These are phyloP conservation scores for Schwanniomyces vanrijiae DNA, from an alignment of 805 yeast species.

Conservation along the genomic window DNA sequence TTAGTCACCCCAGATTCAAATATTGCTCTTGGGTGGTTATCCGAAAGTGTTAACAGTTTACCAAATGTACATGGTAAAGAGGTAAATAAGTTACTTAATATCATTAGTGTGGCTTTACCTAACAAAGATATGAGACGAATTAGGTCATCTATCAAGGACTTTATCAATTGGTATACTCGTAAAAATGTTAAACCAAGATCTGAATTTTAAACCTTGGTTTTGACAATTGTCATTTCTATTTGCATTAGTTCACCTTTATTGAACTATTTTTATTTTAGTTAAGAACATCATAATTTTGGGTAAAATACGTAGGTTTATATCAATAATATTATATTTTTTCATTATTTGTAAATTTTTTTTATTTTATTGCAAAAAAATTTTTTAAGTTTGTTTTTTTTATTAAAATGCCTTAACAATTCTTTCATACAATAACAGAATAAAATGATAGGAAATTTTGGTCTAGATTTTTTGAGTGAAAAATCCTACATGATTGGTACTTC, in stretches of 20 bases:
- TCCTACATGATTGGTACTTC: too few relatives aligned
- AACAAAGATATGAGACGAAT: conserved; percentile 73
- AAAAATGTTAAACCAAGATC: conserved; percentile 55
- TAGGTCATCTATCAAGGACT: conserved; percentile 70
- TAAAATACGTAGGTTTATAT: neutral
- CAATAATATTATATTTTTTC: neutral
- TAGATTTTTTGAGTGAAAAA: too few relatives aligned
- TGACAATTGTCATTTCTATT: neutral
- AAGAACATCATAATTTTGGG: neutral
- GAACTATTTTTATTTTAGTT: neutral
- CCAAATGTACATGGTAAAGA: conserved; percentile 73
- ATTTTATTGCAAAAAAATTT: too few relatives aligned
- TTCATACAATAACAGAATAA: too few relatives aligned
- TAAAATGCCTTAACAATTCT: too few relatives aligned
- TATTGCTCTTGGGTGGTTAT: conserved; percentile 59
- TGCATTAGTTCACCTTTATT: neutral
- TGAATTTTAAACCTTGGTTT: conserved; percentile 12
- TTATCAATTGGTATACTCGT: conserved; percentile 79
- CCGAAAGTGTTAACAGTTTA: conserved; percentile 51
- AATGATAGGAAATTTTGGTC: too few relatives aligned
- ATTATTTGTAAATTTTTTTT: neutral
- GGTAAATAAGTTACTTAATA: conserved; percentile 56
- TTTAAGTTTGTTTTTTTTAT: too few relatives aligned
- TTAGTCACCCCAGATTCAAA: conserved; percentile 47
- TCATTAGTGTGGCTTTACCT: conserved; percentile 58